These are phyloP conservation scores for Candida xyloterini DNA, from an alignment of 805 yeast species.

Conservation along the genomic window DNA sequence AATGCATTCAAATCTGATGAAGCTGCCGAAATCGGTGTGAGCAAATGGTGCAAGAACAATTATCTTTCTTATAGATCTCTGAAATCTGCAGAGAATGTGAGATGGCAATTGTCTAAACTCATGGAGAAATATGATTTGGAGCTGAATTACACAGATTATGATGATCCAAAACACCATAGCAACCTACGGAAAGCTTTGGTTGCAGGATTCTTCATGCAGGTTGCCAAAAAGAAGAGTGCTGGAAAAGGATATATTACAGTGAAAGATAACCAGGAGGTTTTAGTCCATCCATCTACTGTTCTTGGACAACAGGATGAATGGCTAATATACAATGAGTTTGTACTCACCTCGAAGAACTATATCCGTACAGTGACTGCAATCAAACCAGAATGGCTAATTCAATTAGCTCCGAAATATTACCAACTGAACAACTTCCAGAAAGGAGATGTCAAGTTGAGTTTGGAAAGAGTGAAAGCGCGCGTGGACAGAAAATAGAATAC, in stretches of 20 bases:
- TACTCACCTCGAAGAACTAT: slow-evolving; percentile 87
- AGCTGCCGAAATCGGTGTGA: slow-evolving; percentile 60
- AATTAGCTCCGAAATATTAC: slow-evolving; percentile 72
- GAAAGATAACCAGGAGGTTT: slow-evolving; percentile 93
- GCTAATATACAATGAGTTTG: slow-evolving; percentile 94
- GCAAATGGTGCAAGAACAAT: slow-evolving; percentile 90
- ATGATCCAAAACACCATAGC: slow-evolving; percentile 62
- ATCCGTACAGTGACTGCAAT: slow-evolving; percentile 90
- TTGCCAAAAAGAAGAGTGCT: slow-evolving; percentile 86
- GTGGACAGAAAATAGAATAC: slow-evolving; percentile 39
- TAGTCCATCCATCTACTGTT: slow-evolving; percentile 91
- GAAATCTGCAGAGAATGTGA: slow-evolving; percentile 80
- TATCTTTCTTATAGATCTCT: slow-evolving; percentile 81
- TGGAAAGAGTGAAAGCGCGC: slow-evolving; percentile 56
- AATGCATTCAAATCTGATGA: slow-evolving; percentile 79
- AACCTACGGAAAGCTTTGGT: slow-evolving; percentile 83
- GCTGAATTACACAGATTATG: slow-evolving; percentile 63
- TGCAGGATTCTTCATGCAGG: slow-evolving; percentile 98
- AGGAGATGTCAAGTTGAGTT: slow-evolving; percentile 70
- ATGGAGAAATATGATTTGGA: slow-evolving; percentile 81
- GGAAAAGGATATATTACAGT: slow-evolving; percentile 84
- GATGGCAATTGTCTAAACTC: slow-evolving; percentile 75
- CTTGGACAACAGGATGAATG: slow-evolving; percentile 87
- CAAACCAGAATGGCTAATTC: slow-evolving; percentile 89
- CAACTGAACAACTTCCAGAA: slow-evolving; percentile 58